A percentile compares a stretch with the other conserved stretches of the same genome.
Conservation (phyloP, 179 eudicot species). For the Corrigiola litoralis region DNA sequence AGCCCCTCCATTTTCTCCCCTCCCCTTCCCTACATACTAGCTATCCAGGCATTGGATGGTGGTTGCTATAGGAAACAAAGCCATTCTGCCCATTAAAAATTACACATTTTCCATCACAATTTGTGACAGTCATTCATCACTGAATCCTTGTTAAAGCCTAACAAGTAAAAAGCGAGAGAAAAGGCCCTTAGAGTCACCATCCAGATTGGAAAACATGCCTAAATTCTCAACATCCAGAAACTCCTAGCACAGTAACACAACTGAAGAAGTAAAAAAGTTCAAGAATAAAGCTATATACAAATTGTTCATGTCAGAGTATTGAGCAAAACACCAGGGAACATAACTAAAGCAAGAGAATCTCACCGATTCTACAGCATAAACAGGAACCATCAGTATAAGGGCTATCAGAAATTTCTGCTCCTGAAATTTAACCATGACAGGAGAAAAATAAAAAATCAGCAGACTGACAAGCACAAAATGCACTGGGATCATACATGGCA, state of each 20-base stretch:
- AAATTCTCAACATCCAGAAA: neutral
- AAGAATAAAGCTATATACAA: neutral
- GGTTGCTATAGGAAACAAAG: too few relatives aligned
- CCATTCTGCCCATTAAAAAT: too few relatives aligned
- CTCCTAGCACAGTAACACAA: neutral
- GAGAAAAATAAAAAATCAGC: neutral
- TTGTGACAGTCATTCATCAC: too few relatives aligned
- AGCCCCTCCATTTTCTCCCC: too few relatives aligned
- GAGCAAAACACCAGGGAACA: neutral
- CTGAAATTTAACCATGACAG: conserved; percentile 45
- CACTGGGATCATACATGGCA: neutral
- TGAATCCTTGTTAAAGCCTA: too few relatives aligned
- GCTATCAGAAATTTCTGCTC: conserved; percentile 95
- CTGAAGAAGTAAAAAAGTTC: neutral
- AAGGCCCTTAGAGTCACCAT: too few relatives aligned
- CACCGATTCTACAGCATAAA: conserved; percentile 97
- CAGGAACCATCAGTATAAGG: conserved; percentile 97
- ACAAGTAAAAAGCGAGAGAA: too few relatives aligned
- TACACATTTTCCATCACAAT: too few relatives aligned
- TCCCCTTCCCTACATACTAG: too few relatives aligned
- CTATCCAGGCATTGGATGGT: too few relatives aligned
- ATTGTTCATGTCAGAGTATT: neutral
- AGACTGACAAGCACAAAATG: neutral
- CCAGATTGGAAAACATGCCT: too few relatives aligned
- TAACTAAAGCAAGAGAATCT: conserved; percentile 5